Evolutionary conservation across 371 early-diverging fungal species (phyloP).

Genomic region (Apophysomyces trapeziformis): DNA sequence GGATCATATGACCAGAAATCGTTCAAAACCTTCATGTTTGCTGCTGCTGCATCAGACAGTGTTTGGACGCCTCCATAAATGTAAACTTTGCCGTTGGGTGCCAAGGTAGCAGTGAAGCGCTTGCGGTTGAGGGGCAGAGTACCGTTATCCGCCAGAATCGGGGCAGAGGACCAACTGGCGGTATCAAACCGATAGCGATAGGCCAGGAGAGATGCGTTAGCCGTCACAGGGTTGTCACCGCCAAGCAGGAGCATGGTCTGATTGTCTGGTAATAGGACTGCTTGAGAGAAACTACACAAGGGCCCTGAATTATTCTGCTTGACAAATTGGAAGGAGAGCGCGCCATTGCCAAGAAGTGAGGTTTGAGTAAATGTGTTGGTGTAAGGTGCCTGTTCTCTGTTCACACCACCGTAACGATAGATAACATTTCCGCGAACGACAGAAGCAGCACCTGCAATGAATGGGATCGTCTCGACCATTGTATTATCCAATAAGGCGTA

Average conservation of each 20-base stretch:
- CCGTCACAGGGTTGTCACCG: neutral
- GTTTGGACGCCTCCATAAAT: constrained; percentile 16
- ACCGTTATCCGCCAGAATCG: constrained; percentile 6
- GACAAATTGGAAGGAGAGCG: neutral
- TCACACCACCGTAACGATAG: constrained; percentile 16
- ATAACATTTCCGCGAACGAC: constrained; percentile 9
- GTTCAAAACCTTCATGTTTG: neutral
- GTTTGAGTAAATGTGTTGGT: neutral
- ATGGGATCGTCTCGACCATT: neutral
- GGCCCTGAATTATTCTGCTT: neutral
- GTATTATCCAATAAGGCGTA: neutral
- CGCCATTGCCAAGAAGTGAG: neutral
- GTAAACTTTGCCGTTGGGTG: constrained; percentile 20
- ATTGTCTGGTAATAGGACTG: constrained; percentile 15
- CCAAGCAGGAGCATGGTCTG: constrained; percentile 18
- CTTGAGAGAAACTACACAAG: neutral
- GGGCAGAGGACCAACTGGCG: constrained; percentile 7
- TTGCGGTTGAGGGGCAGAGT: constrained; percentile 12
- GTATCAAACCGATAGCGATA: constrained; percentile 18
- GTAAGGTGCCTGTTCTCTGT: neutral
- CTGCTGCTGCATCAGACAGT: neutral
- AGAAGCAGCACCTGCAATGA: neutral
- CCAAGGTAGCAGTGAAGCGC: neutral
- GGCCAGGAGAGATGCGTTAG: neutral
- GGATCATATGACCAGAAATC: constrained; percentile 23